Percentiles rank a stretch among this genome's conserved stretches.
Evolutionary conservation across 2,329 filamentous ascomycete species (phyloP).

Genomic region (Zymoseptoria passerinii): DNA sequence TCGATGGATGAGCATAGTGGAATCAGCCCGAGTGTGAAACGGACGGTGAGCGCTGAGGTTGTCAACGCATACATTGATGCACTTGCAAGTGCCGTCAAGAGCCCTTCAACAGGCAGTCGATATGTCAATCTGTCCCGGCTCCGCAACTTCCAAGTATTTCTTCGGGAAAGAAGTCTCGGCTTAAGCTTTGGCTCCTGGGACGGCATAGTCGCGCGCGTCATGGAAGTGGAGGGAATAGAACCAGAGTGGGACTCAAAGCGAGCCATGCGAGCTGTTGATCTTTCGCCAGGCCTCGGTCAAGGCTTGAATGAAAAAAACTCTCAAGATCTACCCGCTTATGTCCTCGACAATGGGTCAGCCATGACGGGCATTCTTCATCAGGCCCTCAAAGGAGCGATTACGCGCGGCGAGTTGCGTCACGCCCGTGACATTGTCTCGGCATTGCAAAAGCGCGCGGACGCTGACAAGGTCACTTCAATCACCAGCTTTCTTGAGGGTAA

Average conservation of each 20-base stretch:
- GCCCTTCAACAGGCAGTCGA: too few relatives aligned
- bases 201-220: conserved; percentile 41
- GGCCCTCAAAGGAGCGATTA: conserved; percentile 34
- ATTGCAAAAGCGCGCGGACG: conserved; percentile 36
- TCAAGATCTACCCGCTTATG: conserved; percentile 30
- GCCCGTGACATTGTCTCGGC: conserved; percentile 32
- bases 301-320: conserved; percentile 33
- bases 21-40: conserved; percentile 23
- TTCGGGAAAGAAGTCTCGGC: conserved; percentile 24
- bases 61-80: conserved; percentile 48
- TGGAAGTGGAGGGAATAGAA: conserved; percentile 42
- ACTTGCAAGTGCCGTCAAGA: conserved; percentile 38
- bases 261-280: conserved; percentile 4
- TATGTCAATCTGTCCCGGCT: conserved; percentile 27
- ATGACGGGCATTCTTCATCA: conserved; percentile 37
- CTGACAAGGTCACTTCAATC: conserved; percentile 37
- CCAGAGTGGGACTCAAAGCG: conserved; percentile 26
- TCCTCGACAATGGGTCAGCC: conserved; percentile 38
- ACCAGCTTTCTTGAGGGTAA: conserved; percentile 33
- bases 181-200: conserved; percentile 38
- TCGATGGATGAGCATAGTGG: conserved; percentile 13
- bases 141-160: conserved; percentile 17
- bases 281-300: conserved; percentile 35
- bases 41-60: conserved; percentile 52
- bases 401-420: conserved; percentile 31